Evolutionary conservation across 2,329 filamentous ascomycete genomes (phyloP), one percentile per base, ranked within the genome.

Genomic region (Aspergillus alliaceus): DNA sequence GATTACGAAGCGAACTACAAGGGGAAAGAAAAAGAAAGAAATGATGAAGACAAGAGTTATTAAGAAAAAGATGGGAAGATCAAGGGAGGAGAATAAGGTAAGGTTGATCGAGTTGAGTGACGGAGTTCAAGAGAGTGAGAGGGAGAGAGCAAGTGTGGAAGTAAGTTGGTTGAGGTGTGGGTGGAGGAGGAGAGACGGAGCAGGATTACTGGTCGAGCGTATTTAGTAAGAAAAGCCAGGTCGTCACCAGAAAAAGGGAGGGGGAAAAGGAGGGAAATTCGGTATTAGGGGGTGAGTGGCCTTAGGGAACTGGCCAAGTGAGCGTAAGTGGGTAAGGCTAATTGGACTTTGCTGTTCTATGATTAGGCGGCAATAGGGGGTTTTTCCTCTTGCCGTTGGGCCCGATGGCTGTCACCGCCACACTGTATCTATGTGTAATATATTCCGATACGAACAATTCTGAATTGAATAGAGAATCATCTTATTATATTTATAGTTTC

Each of bases 21-120:
- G 69, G 66, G 62, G 57, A 65, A 67, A 64, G 70, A 66, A 69
- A 67, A 69, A 70, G 69, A 66, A 66, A 69, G 72, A 47, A 39
- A 52, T 53, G 47, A 37, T 34, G 46, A 52, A 66, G 71, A 67
- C 69, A 71, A 64, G 62, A 63, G 64, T 62, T 56, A 57, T 54
- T 59, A 55, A 66, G 67, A 71, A 73, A 67, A 70, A 69, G 69
- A 71, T 71, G 72, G 71, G 66, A 69, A 69, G 68, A 70, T 55
- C 5, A 66, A 69, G 68, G 69, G 65, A 64, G 51, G 48, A 52
- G 40, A 57, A 56, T 60, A 53, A 51, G 55, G 51, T 55, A 54
- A 60, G 52, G 22, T 47, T 20, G 32, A 31, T 29, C 9, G 27
- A 29, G n/a, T n/a, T n/a, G 27, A 29, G 24, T 29, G 53, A 50